Percentiles rank a stretch among this genome's conserved stretches.
Conservation (phyloP, 352 stramenopile genomes). For the Phytophthora pinifolia region DNA sequence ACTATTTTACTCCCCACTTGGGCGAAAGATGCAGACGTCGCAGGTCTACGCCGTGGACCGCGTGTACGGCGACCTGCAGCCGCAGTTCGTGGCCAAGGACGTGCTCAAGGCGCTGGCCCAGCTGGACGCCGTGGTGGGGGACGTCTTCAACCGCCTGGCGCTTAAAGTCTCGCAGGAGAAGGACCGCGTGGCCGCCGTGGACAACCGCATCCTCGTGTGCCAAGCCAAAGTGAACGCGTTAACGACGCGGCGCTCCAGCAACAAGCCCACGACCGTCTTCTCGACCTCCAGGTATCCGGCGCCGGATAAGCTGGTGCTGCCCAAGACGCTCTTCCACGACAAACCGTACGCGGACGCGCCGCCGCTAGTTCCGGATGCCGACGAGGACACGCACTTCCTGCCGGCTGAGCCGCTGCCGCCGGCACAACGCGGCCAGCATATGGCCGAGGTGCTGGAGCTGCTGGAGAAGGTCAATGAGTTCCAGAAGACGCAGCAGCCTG, state of each 20-base stretch:
- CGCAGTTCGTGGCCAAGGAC: conserved; percentile 85
- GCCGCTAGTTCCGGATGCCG: conserved; percentile 61
- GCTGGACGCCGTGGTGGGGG: conserved; percentile 79
- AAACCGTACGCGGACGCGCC: conserved; percentile 82
- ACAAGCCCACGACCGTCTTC: conserved; percentile 89
- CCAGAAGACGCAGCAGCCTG: conserved; percentile 63
- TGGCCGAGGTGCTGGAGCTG: conserved; percentile 81
- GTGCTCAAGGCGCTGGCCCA: conserved; percentile 84
- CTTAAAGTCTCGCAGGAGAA: conserved; percentile 83
- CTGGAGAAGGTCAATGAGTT: conserved; percentile 86
- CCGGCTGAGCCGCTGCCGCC: conserved; percentile 72
- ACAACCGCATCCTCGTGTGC: conserved; percentile 72
- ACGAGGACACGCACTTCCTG: conserved; percentile 83
- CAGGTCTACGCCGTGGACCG: conserved; percentile 87
- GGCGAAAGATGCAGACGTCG: conserved; percentile 70
- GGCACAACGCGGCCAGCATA: conserved; percentile 70
- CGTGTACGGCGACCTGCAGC: conserved; percentile 85
- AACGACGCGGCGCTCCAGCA: conserved; percentile 74
- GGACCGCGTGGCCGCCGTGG: conserved; percentile 71
- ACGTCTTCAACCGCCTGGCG: conserved; percentile 81
- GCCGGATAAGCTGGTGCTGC: conserved; percentile 60
- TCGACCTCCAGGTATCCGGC: conserved; percentile 87
- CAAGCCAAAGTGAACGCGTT: conserved; percentile 87
- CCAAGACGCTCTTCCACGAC: conserved; percentile 83
- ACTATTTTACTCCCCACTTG: conserved; percentile 3